These are phyloP conservation scores for Mallotus nudiflorus DNA, from an alignment of 345 rosid genomes.

Conservation along the genomic window DNA sequence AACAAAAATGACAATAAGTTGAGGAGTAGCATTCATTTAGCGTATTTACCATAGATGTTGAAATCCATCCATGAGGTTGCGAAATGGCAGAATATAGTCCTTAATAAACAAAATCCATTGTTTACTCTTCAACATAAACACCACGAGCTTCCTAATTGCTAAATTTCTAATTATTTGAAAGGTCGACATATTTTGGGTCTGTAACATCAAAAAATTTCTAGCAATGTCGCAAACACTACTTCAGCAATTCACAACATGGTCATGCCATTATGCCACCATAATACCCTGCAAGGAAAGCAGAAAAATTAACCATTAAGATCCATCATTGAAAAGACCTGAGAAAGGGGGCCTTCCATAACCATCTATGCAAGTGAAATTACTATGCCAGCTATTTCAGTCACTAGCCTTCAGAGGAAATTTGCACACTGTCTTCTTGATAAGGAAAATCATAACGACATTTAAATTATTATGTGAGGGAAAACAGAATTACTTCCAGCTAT, in stretches of 20 bases:
- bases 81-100: slow-evolving; percentile 1
- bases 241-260: slow-evolving; percentile 20
- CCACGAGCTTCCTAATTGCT: background rate
- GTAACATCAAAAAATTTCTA: background rate
- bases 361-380: background rate
- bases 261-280: background rate
- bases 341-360: background rate
- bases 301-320: background rate
- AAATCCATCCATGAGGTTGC: background rate
- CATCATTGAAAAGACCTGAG: background rate
- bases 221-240: background rate
- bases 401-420: no score
- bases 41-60: background rate
- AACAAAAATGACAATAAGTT: background rate
- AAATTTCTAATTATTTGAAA: background rate
- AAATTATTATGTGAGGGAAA: background rate
- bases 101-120: background rate
- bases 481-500: no score
- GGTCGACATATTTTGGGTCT: background rate
- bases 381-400: background rate
- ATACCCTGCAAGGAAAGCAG: slow-evolving; percentile 15
- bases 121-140: background rate
- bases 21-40: background rate
- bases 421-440: no score
- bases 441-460: background rate